A percentile compares a stretch with the other conserved stretches of the same genome.
Evolutionary conservation across 192 early-diverging fungal species (phyloP).

Genomic region (Spizellomyces sp.): DNA sequence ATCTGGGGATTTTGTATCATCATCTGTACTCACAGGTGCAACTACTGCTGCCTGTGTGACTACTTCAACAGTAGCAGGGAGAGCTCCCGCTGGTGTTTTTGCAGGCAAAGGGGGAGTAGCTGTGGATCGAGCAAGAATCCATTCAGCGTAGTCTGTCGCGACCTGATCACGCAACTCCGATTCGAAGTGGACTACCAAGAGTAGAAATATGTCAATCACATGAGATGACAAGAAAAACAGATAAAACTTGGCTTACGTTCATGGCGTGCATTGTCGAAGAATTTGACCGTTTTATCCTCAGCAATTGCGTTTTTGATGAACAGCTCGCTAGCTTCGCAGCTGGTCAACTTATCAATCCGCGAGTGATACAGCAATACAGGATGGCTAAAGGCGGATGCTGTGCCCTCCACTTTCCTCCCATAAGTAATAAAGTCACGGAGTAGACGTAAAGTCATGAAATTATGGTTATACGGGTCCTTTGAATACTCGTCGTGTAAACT

Average conservation of each 20-base stretch:
- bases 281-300: conserved; percentile 15
- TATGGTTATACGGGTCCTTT: conserved; percentile 38
- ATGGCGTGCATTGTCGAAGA: conserved; percentile 20
- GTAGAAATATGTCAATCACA: not conserved
- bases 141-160: not conserved
- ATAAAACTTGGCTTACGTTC: conserved; percentile 12
- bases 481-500: conserved; percentile 15
- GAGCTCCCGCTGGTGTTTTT: not conserved
- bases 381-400: not conserved
- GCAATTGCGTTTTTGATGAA: conserved; percentile 12
- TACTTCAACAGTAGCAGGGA: too few species aligned
- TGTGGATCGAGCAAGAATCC: conserved; percentile 1
- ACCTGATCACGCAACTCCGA: conserved; percentile 3
- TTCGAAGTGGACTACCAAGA: not conserved
- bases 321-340: not conserved
- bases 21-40: too few species aligned
- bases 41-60: too few species aligned
- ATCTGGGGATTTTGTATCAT: too few species aligned
- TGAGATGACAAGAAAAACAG: not conserved
- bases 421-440: conserved; percentile 47
- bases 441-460: conserved; percentile 56
- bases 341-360: not conserved
- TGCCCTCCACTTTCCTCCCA: conserved; percentile 14
- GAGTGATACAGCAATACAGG: conserved; percentile 1
- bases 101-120: not conserved